Conservation (phyloP, 805 yeast species). For the Metschnikowia noctiluminum region DNA sequence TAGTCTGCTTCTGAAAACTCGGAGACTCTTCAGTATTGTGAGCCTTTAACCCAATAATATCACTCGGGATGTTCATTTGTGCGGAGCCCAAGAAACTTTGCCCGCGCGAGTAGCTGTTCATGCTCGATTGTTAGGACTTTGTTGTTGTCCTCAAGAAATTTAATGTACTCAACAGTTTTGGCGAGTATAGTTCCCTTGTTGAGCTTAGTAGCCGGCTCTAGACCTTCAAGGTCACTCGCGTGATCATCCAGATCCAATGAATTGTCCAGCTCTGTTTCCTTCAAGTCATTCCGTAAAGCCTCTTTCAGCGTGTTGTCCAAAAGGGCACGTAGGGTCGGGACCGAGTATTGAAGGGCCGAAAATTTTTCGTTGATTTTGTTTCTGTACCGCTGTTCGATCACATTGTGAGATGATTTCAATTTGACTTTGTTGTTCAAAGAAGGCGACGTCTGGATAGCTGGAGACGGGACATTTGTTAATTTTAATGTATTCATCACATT, state of each 20-base stretch:
- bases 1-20: too few relatives aligned
- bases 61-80: neutral
- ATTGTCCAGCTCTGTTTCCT: constrained; percentile 7
- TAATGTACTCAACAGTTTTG: constrained; percentile 77
- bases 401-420: constrained; percentile 36
- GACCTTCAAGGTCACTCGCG: constrained; percentile 57
- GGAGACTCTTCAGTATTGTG: too few relatives aligned
- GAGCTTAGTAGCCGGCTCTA: constrained; percentile 69
- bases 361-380: constrained; percentile 43
- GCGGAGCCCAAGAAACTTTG: constrained; percentile 31
- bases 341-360: constrained; percentile 35
- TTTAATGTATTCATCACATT: too few relatives aligned
- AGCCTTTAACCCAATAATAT: too few relatives aligned
- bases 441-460: too few relatives aligned
- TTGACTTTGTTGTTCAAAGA: constrained; percentile 16
- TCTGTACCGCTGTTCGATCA: constrained; percentile 42
- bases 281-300: constrained; percentile 8
- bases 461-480: too few relatives aligned
- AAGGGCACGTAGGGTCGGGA: constrained; percentile 36
- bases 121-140: constrained; percentile 49
- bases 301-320: constrained; percentile 20
- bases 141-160: constrained; percentile 64
- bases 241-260: constrained; percentile 34
- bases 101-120: constrained; percentile 40
- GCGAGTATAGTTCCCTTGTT: constrained; percentile 76